phyloP scores from a whole-genome alignment of 306 rosid species.

The Prunus campanulata region DNA sequence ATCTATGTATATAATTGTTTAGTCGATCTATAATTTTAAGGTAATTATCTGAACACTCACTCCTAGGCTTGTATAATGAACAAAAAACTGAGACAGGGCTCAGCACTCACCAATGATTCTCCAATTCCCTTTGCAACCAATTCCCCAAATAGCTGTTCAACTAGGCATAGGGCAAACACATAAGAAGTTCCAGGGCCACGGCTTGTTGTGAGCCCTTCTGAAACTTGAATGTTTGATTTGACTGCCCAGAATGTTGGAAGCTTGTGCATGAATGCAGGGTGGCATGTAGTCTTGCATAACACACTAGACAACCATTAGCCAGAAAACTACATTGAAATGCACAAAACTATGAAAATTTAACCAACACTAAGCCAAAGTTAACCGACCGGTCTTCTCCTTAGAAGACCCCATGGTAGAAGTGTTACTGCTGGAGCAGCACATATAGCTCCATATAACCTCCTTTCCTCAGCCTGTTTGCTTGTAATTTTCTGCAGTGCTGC shows the following conservation, averaged over 20 bases:
- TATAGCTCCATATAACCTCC: slow-evolving; percentile 86
- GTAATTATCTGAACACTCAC: background rate
- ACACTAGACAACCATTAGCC: slow-evolving; percentile 55
- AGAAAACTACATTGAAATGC: slow-evolving; percentile 13
- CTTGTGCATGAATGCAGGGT: slow-evolving; percentile 87
- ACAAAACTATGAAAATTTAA: slow-evolving; percentile 14
- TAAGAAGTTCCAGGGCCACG: slow-evolving; percentile 92
- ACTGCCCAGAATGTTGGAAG: slow-evolving; percentile 97
- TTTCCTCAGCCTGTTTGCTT: slow-evolving; percentile 75
- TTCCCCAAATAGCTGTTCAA: slow-evolving; percentile 79
- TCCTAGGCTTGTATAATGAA: background rate
- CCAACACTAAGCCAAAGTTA: slow-evolving; percentile 14
- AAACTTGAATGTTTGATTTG: slow-evolving; percentile 81
- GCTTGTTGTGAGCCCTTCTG: slow-evolving; percentile 84
- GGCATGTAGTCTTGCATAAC: slow-evolving; percentile 75
- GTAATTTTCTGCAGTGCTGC: slow-evolving; percentile 61
- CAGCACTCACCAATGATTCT: slow-evolving; percentile 82
- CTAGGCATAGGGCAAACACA: slow-evolving; percentile 78
- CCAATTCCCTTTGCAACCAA: slow-evolving; percentile 68
- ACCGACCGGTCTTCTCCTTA: slow-evolving; percentile 69
- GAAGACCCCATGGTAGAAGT: slow-evolving; percentile 95
- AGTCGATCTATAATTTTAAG: background rate
- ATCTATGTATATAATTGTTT: background rate
- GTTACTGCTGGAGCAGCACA: slow-evolving; percentile 97
- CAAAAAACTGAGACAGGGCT: slow-evolving; percentile 14